phyloP scores from a whole-genome alignment of 2,329 filamentous ascomycete genomes.

The Didymosphaeria variabile region DNA sequence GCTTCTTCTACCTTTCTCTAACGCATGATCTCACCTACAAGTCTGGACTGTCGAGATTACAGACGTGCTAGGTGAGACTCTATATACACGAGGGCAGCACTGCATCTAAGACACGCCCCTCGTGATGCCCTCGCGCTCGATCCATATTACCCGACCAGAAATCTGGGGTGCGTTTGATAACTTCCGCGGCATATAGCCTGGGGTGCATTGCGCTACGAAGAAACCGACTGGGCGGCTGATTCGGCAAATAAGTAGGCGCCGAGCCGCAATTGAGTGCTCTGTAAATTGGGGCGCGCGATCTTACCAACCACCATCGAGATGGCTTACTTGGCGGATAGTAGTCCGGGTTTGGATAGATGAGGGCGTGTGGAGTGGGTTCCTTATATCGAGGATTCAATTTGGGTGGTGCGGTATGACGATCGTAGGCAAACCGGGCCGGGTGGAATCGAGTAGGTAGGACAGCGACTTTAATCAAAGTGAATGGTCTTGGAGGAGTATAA shows the following conservation, averaged over 20 bases:
- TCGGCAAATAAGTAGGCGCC: constrained; percentile 9
- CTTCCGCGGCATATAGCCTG: constrained; percentile 14
- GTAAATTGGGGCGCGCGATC: background rate
- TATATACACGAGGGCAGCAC: constrained; percentile 20
- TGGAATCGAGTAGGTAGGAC: background rate
- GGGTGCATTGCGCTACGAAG: background rate
- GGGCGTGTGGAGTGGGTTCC: background rate
- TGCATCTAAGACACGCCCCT: constrained; percentile 7
- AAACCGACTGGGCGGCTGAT: constrained; percentile 12
- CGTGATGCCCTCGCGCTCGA: constrained; percentile 12
- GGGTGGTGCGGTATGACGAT: constrained; percentile 19
- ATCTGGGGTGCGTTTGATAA: constrained; percentile 19
- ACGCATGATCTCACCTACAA: background rate
- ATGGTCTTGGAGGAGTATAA: constrained; percentile 12
- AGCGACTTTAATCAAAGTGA: constrained; percentile 3
- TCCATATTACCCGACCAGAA: background rate
- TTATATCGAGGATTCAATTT: constrained; percentile 10
- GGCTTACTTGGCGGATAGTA: constrained; percentile 8
- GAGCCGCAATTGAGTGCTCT: constrained; percentile 12
- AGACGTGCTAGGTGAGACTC: background rate
- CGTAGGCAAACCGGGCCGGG: constrained; percentile 16
- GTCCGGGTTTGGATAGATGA: constrained; percentile 1
- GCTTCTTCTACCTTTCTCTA: background rate
- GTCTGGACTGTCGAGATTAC: constrained; percentile 1
- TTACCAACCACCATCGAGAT: background rate